Evolutionary conservation across 192 early-diverging fungal genomes (phyloP).

Genomic region (Backusella luteola): DNA sequence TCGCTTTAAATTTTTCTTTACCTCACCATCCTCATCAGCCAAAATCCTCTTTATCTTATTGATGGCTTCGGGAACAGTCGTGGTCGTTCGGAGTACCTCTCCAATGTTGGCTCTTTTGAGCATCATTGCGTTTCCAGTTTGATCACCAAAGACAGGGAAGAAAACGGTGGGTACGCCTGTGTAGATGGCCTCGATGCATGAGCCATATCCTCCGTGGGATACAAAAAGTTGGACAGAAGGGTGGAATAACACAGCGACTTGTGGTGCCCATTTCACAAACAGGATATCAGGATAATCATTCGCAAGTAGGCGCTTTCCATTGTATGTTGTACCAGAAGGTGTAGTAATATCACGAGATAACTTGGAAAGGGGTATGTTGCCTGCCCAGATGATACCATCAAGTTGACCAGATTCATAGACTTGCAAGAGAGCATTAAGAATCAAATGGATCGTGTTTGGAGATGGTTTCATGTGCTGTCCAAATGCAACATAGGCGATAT

Average conservation of each 20-base stretch:
- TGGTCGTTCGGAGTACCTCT: too few species aligned
- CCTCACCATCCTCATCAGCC: too few species aligned
- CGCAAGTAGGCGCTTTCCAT: not conserved
- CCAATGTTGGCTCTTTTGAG: too few species aligned
- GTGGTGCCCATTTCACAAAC: constrained; percentile 26
- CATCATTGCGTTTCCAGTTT: constrained; percentile 9
- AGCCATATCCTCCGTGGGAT: constrained; percentile 24
- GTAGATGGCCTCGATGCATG: constrained; percentile 31
- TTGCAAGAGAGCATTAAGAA: constrained; percentile 23
- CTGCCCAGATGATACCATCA: constrained; percentile 39
- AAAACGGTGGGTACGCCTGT: constrained; percentile 17
- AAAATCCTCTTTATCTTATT: too few species aligned
- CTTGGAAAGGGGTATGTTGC: not conserved
- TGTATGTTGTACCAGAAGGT: not conserved
- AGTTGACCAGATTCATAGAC: constrained; percentile 14
- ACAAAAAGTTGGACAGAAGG: constrained; percentile 22
- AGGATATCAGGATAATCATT: not conserved
- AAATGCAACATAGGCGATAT: constrained; percentile 33
- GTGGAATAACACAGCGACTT: constrained; percentile 31
- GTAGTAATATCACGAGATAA: not conserved
- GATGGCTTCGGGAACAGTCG: too few species aligned
- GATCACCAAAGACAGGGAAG: constrained; percentile 28
- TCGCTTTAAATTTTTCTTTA: too few species aligned
- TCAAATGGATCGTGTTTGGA: not conserved
- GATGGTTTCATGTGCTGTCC: constrained; percentile 19